Conservation (phyloP, 2,329 filamentous ascomycete genomes). For the Fusarium longipes region DNA sequence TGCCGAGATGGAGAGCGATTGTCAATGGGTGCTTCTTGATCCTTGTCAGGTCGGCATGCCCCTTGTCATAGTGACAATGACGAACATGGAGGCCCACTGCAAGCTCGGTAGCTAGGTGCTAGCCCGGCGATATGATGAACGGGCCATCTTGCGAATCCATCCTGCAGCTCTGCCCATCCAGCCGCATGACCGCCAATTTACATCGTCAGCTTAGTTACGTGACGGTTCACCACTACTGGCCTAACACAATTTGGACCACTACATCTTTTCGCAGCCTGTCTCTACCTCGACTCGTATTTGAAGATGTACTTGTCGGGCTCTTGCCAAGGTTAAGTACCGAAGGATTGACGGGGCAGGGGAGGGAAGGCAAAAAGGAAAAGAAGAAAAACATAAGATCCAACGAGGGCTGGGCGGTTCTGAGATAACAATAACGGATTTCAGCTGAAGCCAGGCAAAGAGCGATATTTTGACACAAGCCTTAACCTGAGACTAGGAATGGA, state of each 20-base stretch:
- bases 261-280: slow-evolving; percentile 16
- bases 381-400: neutral
- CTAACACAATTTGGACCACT: slow-evolving; percentile 19
- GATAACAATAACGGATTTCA: neutral
- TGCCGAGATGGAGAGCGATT: slow-evolving; percentile 15
- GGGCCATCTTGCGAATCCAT: slow-evolving; percentile 38
- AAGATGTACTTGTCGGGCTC: neutral
- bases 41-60: slow-evolving; percentile 22
- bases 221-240: slow-evolving; percentile 18
- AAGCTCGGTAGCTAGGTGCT: slow-evolving; percentile 47
- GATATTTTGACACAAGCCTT: slow-evolving; percentile 5
- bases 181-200: slow-evolving; percentile 37
- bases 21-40: slow-evolving; percentile 23
- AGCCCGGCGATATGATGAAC: slow-evolving; percentile 43
- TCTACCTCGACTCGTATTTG: slow-evolving; percentile 23
- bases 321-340: neutral
- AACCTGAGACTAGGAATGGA: slow-evolving; percentile 33
- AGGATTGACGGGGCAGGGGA: too few relatives aligned
- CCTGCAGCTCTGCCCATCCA: slow-evolving; percentile 35
- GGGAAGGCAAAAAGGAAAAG: neutral
- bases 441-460: slow-evolving; percentile 12
- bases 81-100: slow-evolving; percentile 45
- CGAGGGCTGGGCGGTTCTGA: neutral
- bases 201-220: slow-evolving; percentile 20
- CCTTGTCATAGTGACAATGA: slow-evolving; percentile 43